phyloP scores from a whole-genome alignment of 805 yeast species.

The Teunomyces aglyptinius region DNA sequence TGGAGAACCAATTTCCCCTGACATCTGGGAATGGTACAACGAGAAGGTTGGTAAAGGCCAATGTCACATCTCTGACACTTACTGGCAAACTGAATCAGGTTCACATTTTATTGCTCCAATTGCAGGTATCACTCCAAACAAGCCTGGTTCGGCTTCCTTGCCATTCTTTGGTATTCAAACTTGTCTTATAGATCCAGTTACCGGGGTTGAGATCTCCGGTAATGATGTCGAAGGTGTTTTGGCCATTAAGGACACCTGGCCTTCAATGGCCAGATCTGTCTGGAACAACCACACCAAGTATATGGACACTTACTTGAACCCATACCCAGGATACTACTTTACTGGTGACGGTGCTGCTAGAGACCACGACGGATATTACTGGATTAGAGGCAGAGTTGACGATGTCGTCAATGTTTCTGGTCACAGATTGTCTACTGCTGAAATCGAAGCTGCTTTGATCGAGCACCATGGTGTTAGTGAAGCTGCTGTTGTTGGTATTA shows the following conservation, averaged over 20 bases:
- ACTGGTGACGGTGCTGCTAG: slow-evolving; percentile 91
- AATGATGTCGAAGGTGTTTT: slow-evolving; percentile 79
- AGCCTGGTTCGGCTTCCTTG: slow-evolving; percentile 82
- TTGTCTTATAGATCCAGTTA: slow-evolving; percentile 68
- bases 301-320: slow-evolving; percentile 78
- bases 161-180: slow-evolving; percentile 84
- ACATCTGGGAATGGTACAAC: slow-evolving; percentile 85
- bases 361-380: slow-evolving; percentile 78
- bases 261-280: slow-evolving; percentile 80
- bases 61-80: slow-evolving; percentile 76
- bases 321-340: slow-evolving; percentile 79
- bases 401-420: slow-evolving; percentile 88
- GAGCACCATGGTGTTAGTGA: slow-evolving; percentile 73
- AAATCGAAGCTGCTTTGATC: slow-evolving; percentile 78
- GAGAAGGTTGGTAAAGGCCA: slow-evolving; percentile 67
- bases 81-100: slow-evolving; percentile 90
- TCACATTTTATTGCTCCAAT: slow-evolving; percentile 76
- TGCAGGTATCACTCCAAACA: slow-evolving; percentile 73
- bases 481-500: slow-evolving; percentile 80
- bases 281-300: slow-evolving; percentile 74
- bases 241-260: slow-evolving; percentile 74
- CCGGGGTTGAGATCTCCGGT: slow-evolving; percentile 67
- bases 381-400: slow-evolving; percentile 86
- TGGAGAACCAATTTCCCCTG: slow-evolving; percentile 85
- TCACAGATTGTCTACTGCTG: slow-evolving; percentile 85